Base-by-base conservation (phyloP, 441 rosid genomes). In the Arabidopsis hybrid region DNA sequence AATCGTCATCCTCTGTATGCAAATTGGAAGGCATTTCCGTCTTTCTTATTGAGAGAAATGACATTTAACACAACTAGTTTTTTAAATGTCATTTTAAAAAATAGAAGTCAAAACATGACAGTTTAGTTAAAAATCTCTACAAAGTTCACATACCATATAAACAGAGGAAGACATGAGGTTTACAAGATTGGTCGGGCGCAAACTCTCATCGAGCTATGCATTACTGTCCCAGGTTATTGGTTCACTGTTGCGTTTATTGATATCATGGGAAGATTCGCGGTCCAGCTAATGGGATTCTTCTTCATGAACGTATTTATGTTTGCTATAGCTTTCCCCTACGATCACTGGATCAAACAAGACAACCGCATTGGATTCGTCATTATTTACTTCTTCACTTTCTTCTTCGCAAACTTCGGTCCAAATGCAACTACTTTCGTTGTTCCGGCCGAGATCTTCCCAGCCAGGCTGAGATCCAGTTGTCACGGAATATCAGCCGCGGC, bases 351-450 rank as follows among this genome's bases (percentile, higher is more conserved):
- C 8, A 8, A 62, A 34, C 46, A 45, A 1, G 40, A 69, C 1
- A 75, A 87, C 35, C 73, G 83, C 18, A 75, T 83, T 1, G 91
- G 86, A 2, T 87, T 83, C 16, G 84, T 87, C 3, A 51, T 76
- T 3, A 77, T 87, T n/a, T 87, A 82, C 69, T 81, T 87, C 0
- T 61, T 83, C 4, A 87, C 89, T 42, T 85, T 87, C 52, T 83
- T 87, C 81, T 87, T 87, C 3, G 86, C 89, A 8, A 85, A 87
- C 60, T 87, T 87, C 0, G 91, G 91, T 56, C 91, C 89, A 31
- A 87, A 85, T 31, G 81, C 86, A n/a, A 87, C 91, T 0, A 87
- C 89, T 16, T 87, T 87, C 53, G 79, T 87, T 2, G 87, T 87
- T 4, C 89, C 91, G 0, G 85, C 89, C 0, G 89, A 85, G 78